These are phyloP conservation scores for Pichia sp. DNA, from an alignment of 1,139 yeast genomes.

Conservation along the genomic window DNA sequence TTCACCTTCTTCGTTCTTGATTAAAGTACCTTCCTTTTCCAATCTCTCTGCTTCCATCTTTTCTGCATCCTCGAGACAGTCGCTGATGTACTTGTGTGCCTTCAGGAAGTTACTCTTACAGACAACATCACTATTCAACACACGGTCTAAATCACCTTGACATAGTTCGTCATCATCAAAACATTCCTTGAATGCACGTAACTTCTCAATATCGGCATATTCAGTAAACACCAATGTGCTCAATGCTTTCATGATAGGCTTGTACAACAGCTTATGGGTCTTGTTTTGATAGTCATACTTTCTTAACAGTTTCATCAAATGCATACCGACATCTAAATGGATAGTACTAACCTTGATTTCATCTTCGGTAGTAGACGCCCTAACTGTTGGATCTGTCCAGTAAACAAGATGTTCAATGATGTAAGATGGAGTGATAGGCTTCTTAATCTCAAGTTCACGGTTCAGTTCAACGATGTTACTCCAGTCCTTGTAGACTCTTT, in stretches of 20 bases:
- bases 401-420: slow-evolving; percentile 73
- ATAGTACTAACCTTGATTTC: slow-evolving; percentile 43
- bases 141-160: slow-evolving; percentile 29
- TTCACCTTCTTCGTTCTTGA: slow-evolving; percentile 8
- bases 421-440: slow-evolving; percentile 47
- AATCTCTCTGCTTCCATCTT: slow-evolving; percentile 18
- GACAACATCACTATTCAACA: slow-evolving; percentile 22
- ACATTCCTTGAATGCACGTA: slow-evolving; percentile 22
- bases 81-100: slow-evolving; percentile 24
- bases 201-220: slow-evolving; percentile 30
- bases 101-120: slow-evolving; percentile 23
- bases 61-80: slow-evolving; percentile 27
- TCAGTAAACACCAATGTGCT: slow-evolving; percentile 46
- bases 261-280: slow-evolving; percentile 45
- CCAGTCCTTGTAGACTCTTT: slow-evolving; percentile 49
- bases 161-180: slow-evolving; percentile 26
- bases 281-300: slow-evolving; percentile 14
- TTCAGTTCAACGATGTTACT: slow-evolving; percentile 33
- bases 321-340: slow-evolving; percentile 59
- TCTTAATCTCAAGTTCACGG: slow-evolving; percentile 32
- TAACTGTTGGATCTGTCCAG: slow-evolving; percentile 83
- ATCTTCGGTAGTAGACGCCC: slow-evolving; percentile 51
- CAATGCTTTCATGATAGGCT: slow-evolving; percentile 53
- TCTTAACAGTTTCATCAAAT: slow-evolving; percentile 50
- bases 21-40: slow-evolving; percentile 9